Base-by-base conservation (phyloP, 257 asterid genomes). In the Galeopsis tetrahit region DNA sequence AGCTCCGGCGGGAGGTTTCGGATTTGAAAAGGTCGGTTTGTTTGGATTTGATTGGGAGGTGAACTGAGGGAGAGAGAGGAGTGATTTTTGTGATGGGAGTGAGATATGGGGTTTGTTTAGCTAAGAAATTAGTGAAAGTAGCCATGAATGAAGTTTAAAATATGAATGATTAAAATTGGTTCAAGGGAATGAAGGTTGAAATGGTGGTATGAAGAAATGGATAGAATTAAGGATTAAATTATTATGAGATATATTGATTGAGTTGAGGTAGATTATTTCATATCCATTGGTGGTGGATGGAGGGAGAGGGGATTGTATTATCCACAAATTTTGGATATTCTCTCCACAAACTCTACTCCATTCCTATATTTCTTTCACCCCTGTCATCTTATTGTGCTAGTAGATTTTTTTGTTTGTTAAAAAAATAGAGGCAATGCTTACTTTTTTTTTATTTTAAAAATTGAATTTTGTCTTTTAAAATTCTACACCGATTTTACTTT, bases 91-190 rank as follows among this genome's bases (percentile, higher is more conserved):
- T 60, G 43, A 84, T 52, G 72, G 91, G 69, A 21, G 82, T 58
- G 42, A 92, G 86, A 10, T 79, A 79, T 35, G 81, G 78, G 71
- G 77, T 68, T n/a, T 90, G 91, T 72, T 88, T 90, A 36, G 84
- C 83, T 71, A 86, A 7, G 82, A 87, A 87, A 55, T 82, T 85
- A 28, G 95, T 70, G 84, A 87, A 71, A 3, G 96, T 60, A 5
- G 98, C 96, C 96, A 87, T 90, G 57, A 70, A 43, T n/a, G 59
- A 17, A 31, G 34, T 7, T 59, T 10, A 10, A 10, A 5, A 2
- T 32, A 58, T 31, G 39, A 31, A 58, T 10, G 5, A 32, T 17
- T 31, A 33, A 74, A 44, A 63, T 44, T 21, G 42, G 58, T 1
- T 38, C 6, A 2, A 36, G n/a, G 43, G 31, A 31, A 10, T 21